Percentiles rank a stretch among this genome's conserved stretches.
Evolutionary conservation across 1,284 basidiomycete species (phyloP).

Genomic region (Flammula alnicola): DNA sequence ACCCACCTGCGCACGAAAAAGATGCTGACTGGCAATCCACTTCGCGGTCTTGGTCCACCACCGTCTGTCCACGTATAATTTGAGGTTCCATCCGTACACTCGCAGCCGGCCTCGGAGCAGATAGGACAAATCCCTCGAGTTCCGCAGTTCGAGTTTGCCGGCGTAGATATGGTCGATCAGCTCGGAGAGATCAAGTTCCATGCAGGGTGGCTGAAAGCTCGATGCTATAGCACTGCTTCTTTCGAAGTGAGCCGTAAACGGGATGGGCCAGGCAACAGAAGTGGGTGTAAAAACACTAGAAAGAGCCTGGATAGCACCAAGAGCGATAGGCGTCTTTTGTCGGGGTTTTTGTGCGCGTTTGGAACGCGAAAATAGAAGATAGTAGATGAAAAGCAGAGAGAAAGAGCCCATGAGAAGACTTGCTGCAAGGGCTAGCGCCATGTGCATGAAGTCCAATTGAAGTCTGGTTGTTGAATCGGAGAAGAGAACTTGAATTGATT

Average conservation of each 20-base stretch:
- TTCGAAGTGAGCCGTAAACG: slow-evolving; percentile 12
- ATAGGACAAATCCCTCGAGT: slow-evolving; percentile 32
- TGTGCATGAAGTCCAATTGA: too few species aligned
- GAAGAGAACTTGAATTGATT: too few species aligned
- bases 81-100: slow-evolving; percentile 36
- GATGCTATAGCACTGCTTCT: neutral
- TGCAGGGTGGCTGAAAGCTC: neutral
- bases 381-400: neutral
- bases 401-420: neutral
- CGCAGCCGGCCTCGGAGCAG: slow-evolving; percentile 33
- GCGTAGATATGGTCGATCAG: slow-evolving; percentile 31
- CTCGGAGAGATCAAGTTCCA: slow-evolving; percentile 21
- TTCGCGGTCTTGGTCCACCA: slow-evolving; percentile 28
- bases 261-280: slow-evolving; percentile 33
- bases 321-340: neutral
- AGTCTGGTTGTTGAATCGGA: too few species aligned
- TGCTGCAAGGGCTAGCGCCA: neutral
- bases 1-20: slow-evolving; percentile 1
- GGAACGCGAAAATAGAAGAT: neutral
- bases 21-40: slow-evolving; percentile 28
- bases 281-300: slow-evolving; percentile 38
- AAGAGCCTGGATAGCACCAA: slow-evolving; percentile 28
- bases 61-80: slow-evolving; percentile 24
- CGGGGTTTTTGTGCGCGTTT: neutral
- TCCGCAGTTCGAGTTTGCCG: slow-evolving; percentile 40